phyloP scores from a whole-genome alignment of 306 rosid species.

The Spatholobus suberectus region DNA sequence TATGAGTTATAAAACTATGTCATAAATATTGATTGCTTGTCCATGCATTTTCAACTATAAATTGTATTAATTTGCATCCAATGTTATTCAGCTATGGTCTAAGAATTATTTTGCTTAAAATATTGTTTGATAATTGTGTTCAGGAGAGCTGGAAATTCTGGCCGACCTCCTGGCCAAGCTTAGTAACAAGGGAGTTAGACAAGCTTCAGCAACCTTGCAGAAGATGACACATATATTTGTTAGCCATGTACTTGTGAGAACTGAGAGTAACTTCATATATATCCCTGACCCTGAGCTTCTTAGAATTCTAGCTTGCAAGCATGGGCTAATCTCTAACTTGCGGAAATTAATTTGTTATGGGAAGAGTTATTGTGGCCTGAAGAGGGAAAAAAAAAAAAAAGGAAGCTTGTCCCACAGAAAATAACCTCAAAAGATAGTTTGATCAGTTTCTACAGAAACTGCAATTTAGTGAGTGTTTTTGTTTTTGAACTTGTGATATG shows the following conservation, averaged over 20 bases:
- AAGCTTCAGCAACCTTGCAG: constrained; percentile 53
- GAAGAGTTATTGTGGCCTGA: constrained; percentile 34
- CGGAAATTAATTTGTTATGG: constrained; percentile 48
- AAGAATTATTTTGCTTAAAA: constrained; percentile 8
- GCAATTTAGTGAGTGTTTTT: constrained; percentile 40
- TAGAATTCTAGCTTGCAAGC: constrained; percentile 48
- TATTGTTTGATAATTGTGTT: constrained; percentile 21
- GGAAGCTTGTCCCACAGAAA: constrained; percentile 52
- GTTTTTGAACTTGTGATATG: constrained; percentile 27
- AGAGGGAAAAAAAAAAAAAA: constrained; percentile 30
- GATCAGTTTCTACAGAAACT: constrained; percentile 42
- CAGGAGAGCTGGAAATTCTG: constrained; percentile 80
- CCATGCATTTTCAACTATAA: not conserved
- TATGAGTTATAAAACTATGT: constrained; percentile 9
- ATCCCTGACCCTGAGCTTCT: constrained; percentile 43
- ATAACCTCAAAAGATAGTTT: constrained; percentile 40
- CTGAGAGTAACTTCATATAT: constrained; percentile 20
- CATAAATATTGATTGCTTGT: not conserved
- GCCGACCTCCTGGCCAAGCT: constrained; percentile 76
- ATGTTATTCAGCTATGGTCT: not conserved
- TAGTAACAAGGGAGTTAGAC: constrained; percentile 40
- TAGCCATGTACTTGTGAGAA: constrained; percentile 41
- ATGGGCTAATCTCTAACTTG: constrained; percentile 45
- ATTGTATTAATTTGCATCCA: not conserved
- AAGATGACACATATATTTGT: constrained; percentile 30